Evolutionary conservation across 1,284 basidiomycete species (phyloP), one percentile per base, ranked within the genome.

Genomic region (Termitomyces sp.): DNA sequence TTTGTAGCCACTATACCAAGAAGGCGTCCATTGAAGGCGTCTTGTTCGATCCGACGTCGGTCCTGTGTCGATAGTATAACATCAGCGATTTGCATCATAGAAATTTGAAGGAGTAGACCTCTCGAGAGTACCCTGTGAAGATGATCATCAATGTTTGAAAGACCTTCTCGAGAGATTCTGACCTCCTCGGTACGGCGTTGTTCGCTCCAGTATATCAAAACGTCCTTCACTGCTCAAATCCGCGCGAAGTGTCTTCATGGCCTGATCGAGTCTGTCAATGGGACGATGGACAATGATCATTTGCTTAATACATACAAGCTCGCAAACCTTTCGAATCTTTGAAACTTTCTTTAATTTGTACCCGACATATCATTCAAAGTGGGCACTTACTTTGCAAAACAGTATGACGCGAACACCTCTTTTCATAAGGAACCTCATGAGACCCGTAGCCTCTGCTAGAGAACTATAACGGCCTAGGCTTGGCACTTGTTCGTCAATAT

Each of bases 1-100:
- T 92, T 94, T 0, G 93, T 96, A 0, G 92, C 91, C n/a, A 96
- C 79, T 44, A 96, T 90, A 5, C 94, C 88, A 0, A 95, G 78
- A 10, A 94, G 73, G 58, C 83, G 79, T 0, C 93, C 92, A 1
- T 84, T 84, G 65, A 94, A 95, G 26, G 94, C 93, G 62, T 94
- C 89, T 48, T 82, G 76, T 66, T 96, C 94, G 47, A 96, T 94
- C 59, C 75, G 78, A 28, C 94, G 80, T 33, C 94, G 82, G 65
- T 94, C 92, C 82, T 92, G 61, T 2, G 41, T 58, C 30, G 26
- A 43, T 30, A 30, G 41, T 19, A 15, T 33, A n/a, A n/a, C 30
- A 52, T 30, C 9, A 39, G 1, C 44, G 24, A 31, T 30, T n/a
- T 24, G 6, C 13, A 49, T 9, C 10, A 49, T 17, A 36, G 30